Evolutionary conservation across 805 yeast species (phyloP).

Genomic region (Saturnispora diversa): DNA sequence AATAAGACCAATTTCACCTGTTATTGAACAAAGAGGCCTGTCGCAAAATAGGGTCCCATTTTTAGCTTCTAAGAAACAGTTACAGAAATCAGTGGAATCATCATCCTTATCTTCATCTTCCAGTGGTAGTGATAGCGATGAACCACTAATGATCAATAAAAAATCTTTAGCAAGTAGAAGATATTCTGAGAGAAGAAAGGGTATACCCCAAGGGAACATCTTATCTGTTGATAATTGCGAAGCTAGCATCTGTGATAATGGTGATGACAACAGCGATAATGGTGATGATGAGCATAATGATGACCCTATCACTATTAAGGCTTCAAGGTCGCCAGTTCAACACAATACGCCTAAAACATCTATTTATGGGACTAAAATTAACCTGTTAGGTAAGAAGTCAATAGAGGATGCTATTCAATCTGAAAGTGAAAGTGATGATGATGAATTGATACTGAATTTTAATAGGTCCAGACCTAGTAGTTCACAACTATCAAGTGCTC

Average conservation of each 20-base stretch:
- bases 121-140: slow-evolving; percentile 2
- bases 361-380: slow-evolving; percentile 15
- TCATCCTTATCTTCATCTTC: slow-evolving; percentile 4
- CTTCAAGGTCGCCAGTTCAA: background rate
- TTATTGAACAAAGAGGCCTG: background rate
- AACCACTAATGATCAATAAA: slow-evolving; percentile 11
- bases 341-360: slow-evolving; percentile 8
- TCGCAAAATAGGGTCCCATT: background rate
- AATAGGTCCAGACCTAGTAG: slow-evolving; percentile 6
- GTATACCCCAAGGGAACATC: too few species aligned
- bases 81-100: background rate
- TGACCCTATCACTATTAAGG: background rate
- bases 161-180: slow-evolving; percentile 6
- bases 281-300: slow-evolving; percentile 6
- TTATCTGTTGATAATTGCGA: too few species aligned
- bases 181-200: slow-evolving; percentile 5
- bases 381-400: slow-evolving; percentile 2
- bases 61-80: too few species aligned
- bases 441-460: slow-evolving; percentile 14
- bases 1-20: background rate
- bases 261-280: too few species aligned
- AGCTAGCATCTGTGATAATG: too few species aligned
- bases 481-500: background rate
- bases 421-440: slow-evolving; percentile 5
- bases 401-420: slow-evolving; percentile 4